These are phyloP conservation scores for Thalassiosira mediterranea DNA, from an alignment of 352 stramenopile genomes.

Conservation along the genomic window DNA sequence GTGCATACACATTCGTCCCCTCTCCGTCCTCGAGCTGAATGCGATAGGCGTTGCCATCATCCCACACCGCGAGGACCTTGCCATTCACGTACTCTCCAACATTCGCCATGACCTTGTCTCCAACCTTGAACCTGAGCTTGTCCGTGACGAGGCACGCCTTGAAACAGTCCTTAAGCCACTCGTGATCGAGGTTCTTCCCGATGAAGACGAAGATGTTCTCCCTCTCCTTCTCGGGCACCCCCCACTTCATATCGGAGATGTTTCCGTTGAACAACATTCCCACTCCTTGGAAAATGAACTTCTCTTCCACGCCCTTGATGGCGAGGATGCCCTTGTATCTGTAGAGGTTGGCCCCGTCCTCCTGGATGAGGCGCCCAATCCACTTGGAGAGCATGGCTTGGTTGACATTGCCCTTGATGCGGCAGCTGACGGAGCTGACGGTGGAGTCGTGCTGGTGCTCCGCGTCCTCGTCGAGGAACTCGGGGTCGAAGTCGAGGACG, in stretches of 20 bases:
- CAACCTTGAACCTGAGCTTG: slow-evolving; percentile 70
- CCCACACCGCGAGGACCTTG: slow-evolving; percentile 70
- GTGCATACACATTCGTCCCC: slow-evolving; percentile 73
- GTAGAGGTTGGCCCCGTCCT: slow-evolving; percentile 87
- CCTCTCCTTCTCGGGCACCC: slow-evolving; percentile 72
- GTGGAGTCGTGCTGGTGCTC: slow-evolving; percentile 74
- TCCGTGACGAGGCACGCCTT: slow-evolving; percentile 55
- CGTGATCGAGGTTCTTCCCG: slow-evolving; percentile 75
- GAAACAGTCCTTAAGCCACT: slow-evolving; percentile 64
- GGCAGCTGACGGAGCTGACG: slow-evolving; percentile 60
- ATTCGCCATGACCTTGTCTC: slow-evolving; percentile 65
- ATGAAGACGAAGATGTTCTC: slow-evolving; percentile 90
- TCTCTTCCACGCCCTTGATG: slow-evolving; percentile 86
- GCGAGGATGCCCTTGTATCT: slow-evolving; percentile 90
- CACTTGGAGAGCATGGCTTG: slow-evolving; percentile 83
- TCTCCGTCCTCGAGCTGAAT: slow-evolving; percentile 58
- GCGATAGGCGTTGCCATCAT: slow-evolving; percentile 81
- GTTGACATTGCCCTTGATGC: slow-evolving; percentile 80
- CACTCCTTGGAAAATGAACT: slow-evolving; percentile 91
- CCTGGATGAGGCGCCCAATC: slow-evolving; percentile 86
- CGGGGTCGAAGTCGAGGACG: slow-evolving; percentile 75
- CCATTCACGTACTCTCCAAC: slow-evolving; percentile 54
- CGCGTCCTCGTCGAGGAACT: slow-evolving; percentile 69
- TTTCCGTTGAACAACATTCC: slow-evolving; percentile 89
- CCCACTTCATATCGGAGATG: slow-evolving; percentile 52